Evolutionary conservation across 257 asterid species (phyloP), one percentile per base, ranked within the genome.

Genomic region (Forsythia suspensa): DNA sequence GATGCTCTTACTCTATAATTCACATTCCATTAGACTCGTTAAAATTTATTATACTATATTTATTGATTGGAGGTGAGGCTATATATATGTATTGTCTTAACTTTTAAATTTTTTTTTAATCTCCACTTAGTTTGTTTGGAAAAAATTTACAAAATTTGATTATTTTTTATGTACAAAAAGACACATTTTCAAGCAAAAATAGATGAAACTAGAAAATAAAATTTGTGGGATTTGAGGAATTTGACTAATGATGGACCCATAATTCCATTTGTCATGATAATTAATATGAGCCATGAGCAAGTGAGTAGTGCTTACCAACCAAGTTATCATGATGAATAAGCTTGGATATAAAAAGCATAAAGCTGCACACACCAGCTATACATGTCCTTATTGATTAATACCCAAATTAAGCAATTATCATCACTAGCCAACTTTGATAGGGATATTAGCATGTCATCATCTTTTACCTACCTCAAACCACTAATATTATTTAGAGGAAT

Each of bases 391-490:
- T 84, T 86, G 55, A 41, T 18, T 73, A 71, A 79, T 71, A 79
- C 89, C 86, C 75, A 84, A 51, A 51, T 51, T 51, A 85, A 81
- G 91, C 90, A 87, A 82, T 85, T 15, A 84, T 81, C 82, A 87
- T 84, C 80, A 80, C 73, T 69, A 75, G 76, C 93, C 90, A 87
- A 82, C 86, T 81, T 73, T 84, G 91, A 87, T 73, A 59, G 87
- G 81, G 89, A 87, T 77, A 65, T 81, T 85, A 87, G 57, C 86
- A 72, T 81, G 97, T 90, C 95, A 82, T 77, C 83, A 44, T 29
- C 90, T 91, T 79, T 74, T 79, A 92, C 95, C 97, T 80, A 90
- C 89, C 88, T 86, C 85, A 77, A 87, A 86, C 89, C 95, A 92
- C 92, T 86, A 90, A 15, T 24, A 24, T 24, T 24, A 24, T 24